Percentiles rank a stretch among this genome's conserved stretches.
Conservation (phyloP, 1,284 basidiomycete species). For the Meira miltonrushii region DNA sequence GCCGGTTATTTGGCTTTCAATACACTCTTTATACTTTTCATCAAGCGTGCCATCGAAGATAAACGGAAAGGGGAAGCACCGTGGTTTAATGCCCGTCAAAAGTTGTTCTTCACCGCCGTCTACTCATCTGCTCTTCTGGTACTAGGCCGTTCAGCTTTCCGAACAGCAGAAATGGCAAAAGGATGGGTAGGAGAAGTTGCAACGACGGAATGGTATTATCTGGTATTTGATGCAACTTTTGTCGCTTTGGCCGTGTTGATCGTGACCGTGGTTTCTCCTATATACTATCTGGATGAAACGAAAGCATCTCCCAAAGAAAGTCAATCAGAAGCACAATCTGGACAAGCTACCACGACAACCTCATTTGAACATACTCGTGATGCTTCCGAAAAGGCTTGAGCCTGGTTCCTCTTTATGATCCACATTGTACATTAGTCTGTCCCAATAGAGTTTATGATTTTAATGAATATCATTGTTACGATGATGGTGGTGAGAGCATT, state of each 20-base stretch:
- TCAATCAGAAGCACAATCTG: neutral
- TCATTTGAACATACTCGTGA: neutral
- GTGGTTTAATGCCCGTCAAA: neutral
- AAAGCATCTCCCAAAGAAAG: neutral
- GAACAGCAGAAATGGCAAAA: slow-evolving; percentile 14
- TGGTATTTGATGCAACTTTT: slow-evolving; percentile 13
- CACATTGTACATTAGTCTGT: too few species aligned
- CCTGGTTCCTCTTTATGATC: too few species aligned
- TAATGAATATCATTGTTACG: too few species aligned
- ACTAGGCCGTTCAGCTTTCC: slow-evolving; percentile 7
- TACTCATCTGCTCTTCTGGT: slow-evolving; percentile 8
- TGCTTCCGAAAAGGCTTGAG: neutral
- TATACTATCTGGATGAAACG: slow-evolving; percentile 2
- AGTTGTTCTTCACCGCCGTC: neutral
- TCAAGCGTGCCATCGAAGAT: neutral
- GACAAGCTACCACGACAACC: neutral
- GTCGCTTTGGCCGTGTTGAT: slow-evolving; percentile 10
- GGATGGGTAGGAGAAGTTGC: slow-evolving; percentile 16
- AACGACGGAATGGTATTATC: slow-evolving; percentile 13
- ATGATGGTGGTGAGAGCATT: too few species aligned
- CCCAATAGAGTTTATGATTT: too few species aligned
- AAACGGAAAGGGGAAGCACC: neutral
- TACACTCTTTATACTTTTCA: slow-evolving; percentile 11
- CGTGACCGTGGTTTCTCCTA: slow-evolving; percentile 5
- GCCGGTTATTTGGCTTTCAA: slow-evolving; percentile 14